Percentiles rank a stretch among this genome's conserved stretches.
Evolutionary conservation across 148 eudicot genomes (phyloP).

Genomic region (Suaeda aralocaspica): DNA sequence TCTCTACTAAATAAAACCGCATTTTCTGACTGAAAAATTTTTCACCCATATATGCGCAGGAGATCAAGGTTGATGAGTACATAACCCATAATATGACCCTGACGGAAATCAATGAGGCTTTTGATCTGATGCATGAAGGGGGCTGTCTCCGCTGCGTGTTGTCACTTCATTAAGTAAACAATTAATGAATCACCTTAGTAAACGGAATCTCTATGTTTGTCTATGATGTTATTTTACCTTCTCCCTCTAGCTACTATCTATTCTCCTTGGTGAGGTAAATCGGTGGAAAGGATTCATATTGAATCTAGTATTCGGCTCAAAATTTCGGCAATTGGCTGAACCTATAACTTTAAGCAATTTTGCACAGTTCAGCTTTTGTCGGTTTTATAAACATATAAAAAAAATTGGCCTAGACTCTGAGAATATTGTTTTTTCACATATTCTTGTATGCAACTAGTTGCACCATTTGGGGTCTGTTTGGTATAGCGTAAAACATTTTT

Average conservation of each 20-base stretch:
- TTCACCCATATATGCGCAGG: conserved; percentile 35
- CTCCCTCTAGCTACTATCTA: neutral
- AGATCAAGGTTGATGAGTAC: conserved; percentile 98
- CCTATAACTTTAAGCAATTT: neutral
- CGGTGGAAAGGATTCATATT: neutral
- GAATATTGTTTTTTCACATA: too few species aligned
- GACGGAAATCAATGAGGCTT: conserved; percentile 78
- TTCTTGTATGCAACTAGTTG: too few species aligned
- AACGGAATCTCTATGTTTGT: neutral
- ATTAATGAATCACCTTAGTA: neutral
- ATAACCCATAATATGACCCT: conserved; percentile 79
- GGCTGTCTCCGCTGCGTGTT: conserved; percentile 90
- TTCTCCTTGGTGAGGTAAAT: neutral
- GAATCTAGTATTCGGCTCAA: too few species aligned
- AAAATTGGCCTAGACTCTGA: too few species aligned
- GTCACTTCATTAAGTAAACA: conserved; percentile 29
- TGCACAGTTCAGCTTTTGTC: too few species aligned
- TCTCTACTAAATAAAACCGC: too few species aligned
- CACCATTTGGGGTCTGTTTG: too few species aligned
- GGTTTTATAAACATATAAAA: too few species aligned
- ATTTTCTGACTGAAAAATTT: neutral
- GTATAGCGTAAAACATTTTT: too few species aligned
- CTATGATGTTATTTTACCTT: conserved; percentile 3
- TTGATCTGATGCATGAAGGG: conserved; percentile 88
- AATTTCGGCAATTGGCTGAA: neutral